Conservation (phyloP, 768 basidiomycete species). For the Suillus plorans region DNA sequence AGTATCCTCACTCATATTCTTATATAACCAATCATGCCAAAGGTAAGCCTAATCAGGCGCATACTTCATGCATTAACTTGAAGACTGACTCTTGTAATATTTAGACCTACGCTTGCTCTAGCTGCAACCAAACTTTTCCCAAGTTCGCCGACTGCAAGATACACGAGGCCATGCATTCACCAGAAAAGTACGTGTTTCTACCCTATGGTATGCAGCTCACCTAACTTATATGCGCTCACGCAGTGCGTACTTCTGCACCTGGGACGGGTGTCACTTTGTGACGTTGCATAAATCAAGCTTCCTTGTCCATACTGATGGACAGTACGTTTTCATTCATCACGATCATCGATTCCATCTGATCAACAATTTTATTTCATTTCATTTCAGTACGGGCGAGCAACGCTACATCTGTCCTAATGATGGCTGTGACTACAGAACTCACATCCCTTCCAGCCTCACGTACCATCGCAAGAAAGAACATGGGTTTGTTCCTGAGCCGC, state of each 20-base stretch:
- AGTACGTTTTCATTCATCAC: constrained; percentile 13
- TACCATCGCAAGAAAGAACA: constrained; percentile 25
- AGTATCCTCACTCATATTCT: not conserved
- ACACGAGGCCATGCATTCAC: too few relatives aligned
- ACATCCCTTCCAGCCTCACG: constrained; percentile 23
- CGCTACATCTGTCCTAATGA: constrained; percentile 7
- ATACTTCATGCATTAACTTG: not conserved
- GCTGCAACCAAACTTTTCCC: constrained; percentile 16
- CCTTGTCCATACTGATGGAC: constrained; percentile 16
- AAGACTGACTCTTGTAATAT: not conserved
- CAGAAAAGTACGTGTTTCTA: too few relatives aligned
- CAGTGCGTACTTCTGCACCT: constrained; percentile 14
- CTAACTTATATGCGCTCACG: too few relatives aligned
- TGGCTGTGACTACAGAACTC: constrained; percentile 19
- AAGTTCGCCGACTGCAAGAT: not conserved
- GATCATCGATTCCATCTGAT: too few relatives aligned
- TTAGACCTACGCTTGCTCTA: constrained; percentile 16
- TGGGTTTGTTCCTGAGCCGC: constrained; percentile 15
- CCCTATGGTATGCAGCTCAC: too few relatives aligned
- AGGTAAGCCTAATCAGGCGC: not conserved
- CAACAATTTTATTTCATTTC: not conserved
- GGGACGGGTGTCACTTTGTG: constrained; percentile 12
- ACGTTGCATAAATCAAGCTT: too few relatives aligned
- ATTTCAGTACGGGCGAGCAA: constrained; percentile 22
- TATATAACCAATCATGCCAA: not conserved